phyloP scores from a whole-genome alignment of 768 basidiomycete genomes.

The Aureoboletus auriporus region DNA sequence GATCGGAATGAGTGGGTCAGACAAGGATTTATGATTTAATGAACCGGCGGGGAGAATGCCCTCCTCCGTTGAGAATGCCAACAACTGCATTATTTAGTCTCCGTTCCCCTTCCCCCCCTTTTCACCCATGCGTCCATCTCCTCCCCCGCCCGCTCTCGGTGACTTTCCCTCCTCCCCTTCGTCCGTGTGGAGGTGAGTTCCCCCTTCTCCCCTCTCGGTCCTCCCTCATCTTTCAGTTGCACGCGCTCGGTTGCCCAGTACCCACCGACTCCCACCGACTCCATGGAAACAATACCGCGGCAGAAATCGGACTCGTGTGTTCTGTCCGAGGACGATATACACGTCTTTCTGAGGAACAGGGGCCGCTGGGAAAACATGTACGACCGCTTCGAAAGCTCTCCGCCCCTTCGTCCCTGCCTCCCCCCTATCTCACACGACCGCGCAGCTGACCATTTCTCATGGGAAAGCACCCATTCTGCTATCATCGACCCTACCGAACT shows the following conservation, averaged over 20 bases:
- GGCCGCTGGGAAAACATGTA: constrained; percentile 6
- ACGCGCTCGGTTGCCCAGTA: constrained; percentile 5
- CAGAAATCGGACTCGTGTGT: not conserved
- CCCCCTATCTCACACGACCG: not conserved
- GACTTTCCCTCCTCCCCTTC: constrained; percentile 17
- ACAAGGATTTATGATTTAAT: not conserved
- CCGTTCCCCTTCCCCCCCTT: not conserved
- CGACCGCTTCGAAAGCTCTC: constrained; percentile 9
- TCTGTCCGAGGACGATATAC: constrained; percentile 13
- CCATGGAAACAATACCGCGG: too few species aligned
- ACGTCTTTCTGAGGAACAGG: constrained; percentile 15
- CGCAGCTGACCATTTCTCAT: constrained; percentile 10
- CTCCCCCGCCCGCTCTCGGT: not conserved
- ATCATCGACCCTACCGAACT: not conserved
- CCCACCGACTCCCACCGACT: constrained; percentile 13
- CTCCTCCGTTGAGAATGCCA: not conserved
- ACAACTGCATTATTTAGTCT: not conserved
- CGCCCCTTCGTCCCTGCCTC: not conserved
- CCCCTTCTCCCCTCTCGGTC: too few species aligned
- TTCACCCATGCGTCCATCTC: constrained; percentile 5
- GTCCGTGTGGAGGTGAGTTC: constrained; percentile 23
- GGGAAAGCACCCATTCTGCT: constrained; percentile 10
- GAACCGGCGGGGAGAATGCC: not conserved
- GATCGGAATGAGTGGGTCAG: not conserved
- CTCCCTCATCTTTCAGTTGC: not conserved